Conservation (phyloP, 2,329 filamentous ascomycete genomes). For the Alternaria sp. region DNA sequence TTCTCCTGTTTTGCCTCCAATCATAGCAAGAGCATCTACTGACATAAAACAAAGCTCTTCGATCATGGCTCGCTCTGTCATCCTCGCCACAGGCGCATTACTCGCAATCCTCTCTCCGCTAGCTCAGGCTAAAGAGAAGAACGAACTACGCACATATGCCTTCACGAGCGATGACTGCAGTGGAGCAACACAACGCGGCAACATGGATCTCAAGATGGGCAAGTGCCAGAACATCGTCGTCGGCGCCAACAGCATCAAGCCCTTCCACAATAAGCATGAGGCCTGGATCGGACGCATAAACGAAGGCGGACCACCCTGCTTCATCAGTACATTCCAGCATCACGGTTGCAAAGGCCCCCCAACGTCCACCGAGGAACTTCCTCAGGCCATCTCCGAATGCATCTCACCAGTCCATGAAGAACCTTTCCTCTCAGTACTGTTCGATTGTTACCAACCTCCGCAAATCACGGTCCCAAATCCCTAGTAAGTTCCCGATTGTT, state of each 20-base stretch:
- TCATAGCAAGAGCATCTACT: not conserved
- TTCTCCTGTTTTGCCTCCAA: no score
- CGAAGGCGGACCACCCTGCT: slow-evolving; percentile 18
- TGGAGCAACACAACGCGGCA: slow-evolving; percentile 20
- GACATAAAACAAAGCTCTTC: not conserved
- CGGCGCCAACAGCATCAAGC: slow-evolving; percentile 27
- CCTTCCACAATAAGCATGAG: slow-evolving; percentile 17
- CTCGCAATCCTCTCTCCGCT: slow-evolving; percentile 25
- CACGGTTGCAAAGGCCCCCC: slow-evolving; percentile 16
- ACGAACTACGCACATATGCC: slow-evolving; percentile 22
- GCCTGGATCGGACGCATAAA: slow-evolving; percentile 24
- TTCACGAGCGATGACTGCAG: slow-evolving; percentile 30
- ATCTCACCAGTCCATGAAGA: not conserved
- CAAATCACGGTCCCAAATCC: not conserved
- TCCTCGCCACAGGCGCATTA: slow-evolving; percentile 21
- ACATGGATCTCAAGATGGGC: slow-evolving; percentile 29
- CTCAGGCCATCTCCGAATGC: slow-evolving; percentile 18
- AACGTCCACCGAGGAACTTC: slow-evolving; percentile 4
- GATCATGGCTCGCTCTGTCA: slow-evolving; percentile 22
- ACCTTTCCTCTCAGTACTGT: slow-evolving; percentile 24
- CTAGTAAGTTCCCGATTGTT: not conserved
- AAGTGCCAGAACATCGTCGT: slow-evolving; percentile 27
- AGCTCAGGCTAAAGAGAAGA: slow-evolving; percentile 23
- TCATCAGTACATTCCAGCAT: slow-evolving; percentile 21
- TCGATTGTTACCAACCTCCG: slow-evolving; percentile 16